Evolutionary conservation across 1,284 basidiomycete genomes (phyloP), one percentile per base, ranked within the genome.

Genomic region (Chalciporus sp.): DNA sequence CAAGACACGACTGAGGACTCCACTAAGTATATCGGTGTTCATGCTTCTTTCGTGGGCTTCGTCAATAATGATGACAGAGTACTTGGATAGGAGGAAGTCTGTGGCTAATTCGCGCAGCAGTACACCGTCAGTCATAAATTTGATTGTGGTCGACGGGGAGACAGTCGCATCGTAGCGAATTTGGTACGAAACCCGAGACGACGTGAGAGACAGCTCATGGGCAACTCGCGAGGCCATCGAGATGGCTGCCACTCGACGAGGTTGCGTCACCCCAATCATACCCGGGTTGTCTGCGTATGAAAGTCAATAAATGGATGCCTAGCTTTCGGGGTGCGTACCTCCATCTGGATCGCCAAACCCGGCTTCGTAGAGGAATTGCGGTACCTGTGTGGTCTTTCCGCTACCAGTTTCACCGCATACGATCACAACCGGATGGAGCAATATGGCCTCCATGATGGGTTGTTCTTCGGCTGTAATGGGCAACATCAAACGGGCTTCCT

Each of bases 101-200:
- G 83, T 85, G 0, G 94, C 89, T 20, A 99, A 79, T 72, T 99
- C 97, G 53, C 97, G 88, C 11, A 99, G 78, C 23, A 99, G 76
- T 14, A 99, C 94, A 78, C 97, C 97, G 66, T 99, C 97, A 2
- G 97, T 99, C 96, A 99, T 99, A 78, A 99, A 99, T 73, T 99
- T 98, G 77, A 99, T 94, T 7, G 86, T 86, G 0, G 97, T 99
- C 23, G 86, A 80, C 0, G 92, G 80, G 3, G 93, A 93, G 0
- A 94, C 90, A 0, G 94, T 98, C 0, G 93, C 92, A 58, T 98
- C 96, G 70, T 99, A 99, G 54, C 97, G 90, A 58, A 99, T 97
- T 72, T 98, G 95, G 72, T 99, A 94, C 0, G 96, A 95, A 2
- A 99, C 92, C 19, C 83, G 77, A 1, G 88, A 87, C 0, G 90